Base-by-base conservation (phyloP, 169 alveolate genomes). In the Besnoitia besnoiti region DNA sequence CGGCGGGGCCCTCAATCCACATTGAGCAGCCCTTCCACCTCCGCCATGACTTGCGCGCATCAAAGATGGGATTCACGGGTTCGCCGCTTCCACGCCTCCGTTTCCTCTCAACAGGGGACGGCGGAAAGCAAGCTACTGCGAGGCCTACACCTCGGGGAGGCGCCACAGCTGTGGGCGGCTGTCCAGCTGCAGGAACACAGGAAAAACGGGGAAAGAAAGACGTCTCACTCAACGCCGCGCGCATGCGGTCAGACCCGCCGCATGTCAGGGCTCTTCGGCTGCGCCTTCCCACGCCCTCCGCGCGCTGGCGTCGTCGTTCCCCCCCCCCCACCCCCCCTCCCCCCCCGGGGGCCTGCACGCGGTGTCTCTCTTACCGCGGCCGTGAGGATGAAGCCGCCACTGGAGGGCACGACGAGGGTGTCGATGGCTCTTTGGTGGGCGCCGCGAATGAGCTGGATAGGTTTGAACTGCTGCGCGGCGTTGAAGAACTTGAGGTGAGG, bases 91-190 rank as follows among this genome's bases (percentile, higher is more conserved):
- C n/a, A n/a, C n/a, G n/a, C n/a, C n/a, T n/a, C n/a, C n/a, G n/a
- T n/a, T n/a, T n/a, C n/a, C n/a, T n/a, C n/a, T n/a, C n/a, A n/a
- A n/a, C n/a, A n/a, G n/a, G n/a, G n/a, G n/a, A n/a, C n/a, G 19
- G 62, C 10, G 62, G 19, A 50, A 50, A 50, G 62, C 62, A 50
- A 14, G 10, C 80, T 24, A 67, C 42, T 14, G 24, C 80, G 80
- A 0, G 46, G 44, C 80, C 62, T 19, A 12, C 47, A 24, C 21
- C 40, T 67, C 46, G 80, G 62, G 80, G 44, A 67, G 46, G 1
- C 10, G 80, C 80, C 80, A 67, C n/a, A 67, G 40, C 80, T 67
- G 80, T 7, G 80, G 80, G 44, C 80, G 80, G 24, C 80, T 67
- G 44, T 67, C 80, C 80, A 67, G 80, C 80, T 67, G 80, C 80